Percentiles rank a stretch among this genome's conserved stretches.
phyloP scores from a whole-genome alignment of 768 basidiomycete species.

The Boletus huronensis region DNA sequence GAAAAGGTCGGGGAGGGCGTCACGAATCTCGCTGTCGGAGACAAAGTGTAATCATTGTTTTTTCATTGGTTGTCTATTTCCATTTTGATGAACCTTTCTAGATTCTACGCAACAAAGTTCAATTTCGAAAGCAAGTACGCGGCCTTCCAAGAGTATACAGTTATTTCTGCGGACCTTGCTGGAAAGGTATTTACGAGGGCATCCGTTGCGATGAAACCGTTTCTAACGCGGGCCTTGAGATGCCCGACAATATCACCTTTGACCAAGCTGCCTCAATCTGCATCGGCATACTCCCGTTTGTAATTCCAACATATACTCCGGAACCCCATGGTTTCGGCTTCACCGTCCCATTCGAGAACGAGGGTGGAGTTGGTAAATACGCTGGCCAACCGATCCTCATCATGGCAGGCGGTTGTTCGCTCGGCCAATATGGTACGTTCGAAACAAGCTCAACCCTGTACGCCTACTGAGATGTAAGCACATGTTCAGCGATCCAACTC shows the following conservation, averaged over 20 bases:
- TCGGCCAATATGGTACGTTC: conserved; percentile 35
- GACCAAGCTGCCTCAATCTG: conserved; percentile 36
- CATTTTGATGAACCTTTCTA: not conserved
- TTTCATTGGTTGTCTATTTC: not conserved
- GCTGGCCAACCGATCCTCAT: conserved; percentile 30
- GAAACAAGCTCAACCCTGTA: no score
- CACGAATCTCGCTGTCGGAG: not conserved
- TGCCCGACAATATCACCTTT: conserved; percentile 24
- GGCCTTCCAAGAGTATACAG: not conserved
- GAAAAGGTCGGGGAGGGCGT: conserved; percentile 31
- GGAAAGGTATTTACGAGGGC: not conserved
- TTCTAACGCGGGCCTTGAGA: not conserved
- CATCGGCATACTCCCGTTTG: conserved; percentile 30
- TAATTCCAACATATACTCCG: conserved; percentile 26
- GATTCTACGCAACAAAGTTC: not conserved
- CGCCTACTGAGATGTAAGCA: not conserved
- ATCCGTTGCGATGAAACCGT: not conserved
- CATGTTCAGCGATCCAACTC: conserved; percentile 26
- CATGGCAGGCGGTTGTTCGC: conserved; percentile 32
- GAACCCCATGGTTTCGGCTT: conserved; percentile 23
- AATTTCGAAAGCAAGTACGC: not conserved
- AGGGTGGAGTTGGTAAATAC: conserved; percentile 26
- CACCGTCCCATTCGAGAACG: conserved; percentile 19
- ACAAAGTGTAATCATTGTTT: not conserved
- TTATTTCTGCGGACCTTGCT: not conserved